Evolutionary conservation across 2,329 filamentous ascomycete species (phyloP), one percentile per base, ranked within the genome.

Genomic region (Ascochyta viciae-villosae): DNA sequence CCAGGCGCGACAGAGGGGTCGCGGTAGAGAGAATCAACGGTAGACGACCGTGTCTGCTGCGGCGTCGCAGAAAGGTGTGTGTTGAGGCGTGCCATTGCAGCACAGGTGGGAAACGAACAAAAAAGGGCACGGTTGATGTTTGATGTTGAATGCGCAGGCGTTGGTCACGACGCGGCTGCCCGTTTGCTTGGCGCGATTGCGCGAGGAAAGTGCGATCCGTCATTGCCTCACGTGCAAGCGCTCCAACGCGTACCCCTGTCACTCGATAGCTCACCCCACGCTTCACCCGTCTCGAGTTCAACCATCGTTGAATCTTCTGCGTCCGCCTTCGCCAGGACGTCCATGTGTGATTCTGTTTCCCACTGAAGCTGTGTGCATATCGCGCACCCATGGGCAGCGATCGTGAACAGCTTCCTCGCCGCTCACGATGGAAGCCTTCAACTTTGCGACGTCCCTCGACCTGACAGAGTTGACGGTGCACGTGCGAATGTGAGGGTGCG

Each of bases 381-480:
- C 33, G 37, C 40, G 45, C 37, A 23, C 51, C 52, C 58, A 73
- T 73, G 69, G 66, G 64, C 59, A 55, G 62, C 63, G 31, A 46
- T 65, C 67, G 65, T 55, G 41, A 40, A 37, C 61, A 53, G 45
- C 64, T 60, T 46, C 62, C 61, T 35, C 57, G 49, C 37, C 50
- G 46, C 41, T 40, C 48, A 38, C 60, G 39, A 97, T 97, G 92
- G 95, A 99, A 78, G 89, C 93, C 48, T 97, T 96, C 78, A 96
- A 93, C 27, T 98, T 98, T 80, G 93, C 92, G 65, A 91, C 88
- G 71, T 96, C 95, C 57, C 89, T 92, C 63, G 87, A 91, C 76
- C 83, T 98, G 66, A 84, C 92, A 66, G 62, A 70, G 52, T 85
- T 93, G 62, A 87, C 90, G 19, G 81, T 88, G 50, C 81, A 82